These are phyloP conservation scores for Candida ovalis DNA, from an alignment of 805 yeast species.

Conservation along the genomic window DNA sequence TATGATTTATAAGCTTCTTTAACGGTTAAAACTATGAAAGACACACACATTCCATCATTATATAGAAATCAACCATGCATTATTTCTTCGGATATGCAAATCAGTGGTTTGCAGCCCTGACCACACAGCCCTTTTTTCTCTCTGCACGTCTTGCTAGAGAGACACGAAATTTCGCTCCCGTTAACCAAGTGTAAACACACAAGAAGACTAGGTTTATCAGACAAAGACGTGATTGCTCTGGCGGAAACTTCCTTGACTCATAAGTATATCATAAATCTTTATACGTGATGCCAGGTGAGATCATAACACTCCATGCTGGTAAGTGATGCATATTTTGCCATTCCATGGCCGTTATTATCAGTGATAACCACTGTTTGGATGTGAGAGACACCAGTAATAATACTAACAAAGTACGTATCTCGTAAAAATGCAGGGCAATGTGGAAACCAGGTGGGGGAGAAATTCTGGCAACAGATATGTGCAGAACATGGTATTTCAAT, in stretches of 20 bases:
- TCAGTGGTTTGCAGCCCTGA: neutral
- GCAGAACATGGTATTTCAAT: slow-evolving; percentile 78
- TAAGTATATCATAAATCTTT: neutral
- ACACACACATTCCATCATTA: neutral
- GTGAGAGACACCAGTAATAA: neutral
- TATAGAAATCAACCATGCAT: neutral
- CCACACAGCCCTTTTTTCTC: neutral
- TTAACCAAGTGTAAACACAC: neutral
- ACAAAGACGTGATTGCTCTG: neutral
- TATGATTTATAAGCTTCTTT: neutral
- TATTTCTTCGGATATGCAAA: neutral
- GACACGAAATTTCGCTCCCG: slow-evolving; percentile 1
- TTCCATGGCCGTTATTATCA: neutral
- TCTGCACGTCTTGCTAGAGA: neutral
- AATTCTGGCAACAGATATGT: slow-evolving; percentile 88
- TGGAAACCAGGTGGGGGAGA: slow-evolving; percentile 92
- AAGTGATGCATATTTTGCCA: slow-evolving; percentile 12
- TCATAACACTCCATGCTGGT: slow-evolving; percentile 65
- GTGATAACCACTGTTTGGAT: neutral
- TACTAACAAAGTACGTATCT: slow-evolving; percentile 9
- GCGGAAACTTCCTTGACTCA: neutral
- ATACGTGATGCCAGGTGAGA: slow-evolving; percentile 51
- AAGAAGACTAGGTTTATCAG: neutral
- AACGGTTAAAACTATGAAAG: too few relatives aligned
- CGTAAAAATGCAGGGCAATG: slow-evolving; percentile 65